phyloP scores from a whole-genome alignment of 2,329 filamentous ascomycete genomes.

The Achaetomium macrosporum region DNA sequence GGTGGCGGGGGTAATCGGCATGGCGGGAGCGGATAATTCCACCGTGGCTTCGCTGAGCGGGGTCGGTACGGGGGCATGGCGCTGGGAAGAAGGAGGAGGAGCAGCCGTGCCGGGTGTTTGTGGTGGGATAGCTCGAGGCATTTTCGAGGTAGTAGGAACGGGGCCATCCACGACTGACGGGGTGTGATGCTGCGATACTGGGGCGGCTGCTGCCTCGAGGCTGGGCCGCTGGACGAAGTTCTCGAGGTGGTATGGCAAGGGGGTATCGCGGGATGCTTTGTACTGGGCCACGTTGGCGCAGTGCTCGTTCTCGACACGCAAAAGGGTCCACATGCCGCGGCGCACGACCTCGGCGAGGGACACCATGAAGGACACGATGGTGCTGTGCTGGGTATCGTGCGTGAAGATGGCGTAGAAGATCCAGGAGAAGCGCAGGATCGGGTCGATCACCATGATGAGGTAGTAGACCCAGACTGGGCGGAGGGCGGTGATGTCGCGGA shows the following conservation, averaged over 20 bases:
- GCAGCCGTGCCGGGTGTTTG: too few species aligned
- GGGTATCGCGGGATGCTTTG: constrained; percentile 82
- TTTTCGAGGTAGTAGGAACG: not conserved
- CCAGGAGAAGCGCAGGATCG: constrained; percentile 87
- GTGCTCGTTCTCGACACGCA: constrained; percentile 97
- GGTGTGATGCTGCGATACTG: not conserved
- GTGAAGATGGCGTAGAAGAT: constrained; percentile 87
- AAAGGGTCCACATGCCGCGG: constrained; percentile 82
- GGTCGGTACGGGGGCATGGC: not conserved
- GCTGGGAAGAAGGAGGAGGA: not conserved
- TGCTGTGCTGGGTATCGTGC: constrained; percentile 73
- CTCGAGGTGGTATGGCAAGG: constrained; percentile 69
- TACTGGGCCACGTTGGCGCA: constrained; percentile 86
- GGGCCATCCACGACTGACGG: not conserved
- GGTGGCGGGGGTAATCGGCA: not conserved
- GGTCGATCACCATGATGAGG: constrained; percentile 72
- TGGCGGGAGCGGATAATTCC: not conserved
- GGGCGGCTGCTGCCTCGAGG: constrained; percentile 27
- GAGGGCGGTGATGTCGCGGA: constrained; percentile 75
- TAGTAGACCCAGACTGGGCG: constrained; percentile 83
- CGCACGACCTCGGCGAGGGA: constrained; percentile 74
- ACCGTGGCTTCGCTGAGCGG: not conserved
- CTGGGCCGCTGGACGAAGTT: constrained; percentile 40
- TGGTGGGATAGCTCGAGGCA: not conserved
- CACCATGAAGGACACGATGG: constrained; percentile 73